Conservation (phyloP, 768 basidiomycete genomes). For the Tricholoma terreum region DNA sequence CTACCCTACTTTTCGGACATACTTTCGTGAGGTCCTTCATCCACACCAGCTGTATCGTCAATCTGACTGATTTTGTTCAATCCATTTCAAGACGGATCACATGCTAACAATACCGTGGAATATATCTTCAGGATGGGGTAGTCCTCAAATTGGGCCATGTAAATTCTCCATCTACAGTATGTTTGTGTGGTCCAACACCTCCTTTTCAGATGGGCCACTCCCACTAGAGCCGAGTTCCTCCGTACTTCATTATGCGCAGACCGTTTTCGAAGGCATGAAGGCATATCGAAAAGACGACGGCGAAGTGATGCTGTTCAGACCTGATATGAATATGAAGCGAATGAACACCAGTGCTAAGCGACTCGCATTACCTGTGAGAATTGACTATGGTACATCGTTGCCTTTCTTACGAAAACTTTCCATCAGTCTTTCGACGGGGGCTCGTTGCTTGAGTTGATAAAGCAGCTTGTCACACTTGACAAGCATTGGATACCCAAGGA, state of each 20-base stretch:
- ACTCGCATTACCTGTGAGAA: slow-evolving; percentile 68
- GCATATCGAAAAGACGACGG: slow-evolving; percentile 78
- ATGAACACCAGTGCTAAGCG: slow-evolving; percentile 86
- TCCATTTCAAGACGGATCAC: slow-evolving; percentile 64
- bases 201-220: slow-evolving; percentile 61
- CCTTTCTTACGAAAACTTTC: neutral
- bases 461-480: slow-evolving; percentile 80
- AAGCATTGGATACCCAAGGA: slow-evolving; percentile 89
- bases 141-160: slow-evolving; percentile 84
- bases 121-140: slow-evolving; percentile 70
- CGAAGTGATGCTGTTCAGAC: slow-evolving; percentile 81
- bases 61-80: neutral
- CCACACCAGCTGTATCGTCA: neutral
- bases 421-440: slow-evolving; percentile 73
- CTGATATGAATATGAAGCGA: slow-evolving; percentile 96
- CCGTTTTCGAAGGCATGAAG: slow-evolving; percentile 92
- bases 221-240: slow-evolving; percentile 71
- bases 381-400: neutral
- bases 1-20: slow-evolving; percentile 77
- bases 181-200: slow-evolving; percentile 2
- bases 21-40: slow-evolving; percentile 60
- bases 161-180: slow-evolving; percentile 24
- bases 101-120: slow-evolving; percentile 84
- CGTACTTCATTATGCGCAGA: slow-evolving; percentile 92
- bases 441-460: slow-evolving; percentile 74